phyloP scores from a whole-genome alignment of 2,329 filamentous ascomycete species.

The Tolypocladium tundrense region DNA sequence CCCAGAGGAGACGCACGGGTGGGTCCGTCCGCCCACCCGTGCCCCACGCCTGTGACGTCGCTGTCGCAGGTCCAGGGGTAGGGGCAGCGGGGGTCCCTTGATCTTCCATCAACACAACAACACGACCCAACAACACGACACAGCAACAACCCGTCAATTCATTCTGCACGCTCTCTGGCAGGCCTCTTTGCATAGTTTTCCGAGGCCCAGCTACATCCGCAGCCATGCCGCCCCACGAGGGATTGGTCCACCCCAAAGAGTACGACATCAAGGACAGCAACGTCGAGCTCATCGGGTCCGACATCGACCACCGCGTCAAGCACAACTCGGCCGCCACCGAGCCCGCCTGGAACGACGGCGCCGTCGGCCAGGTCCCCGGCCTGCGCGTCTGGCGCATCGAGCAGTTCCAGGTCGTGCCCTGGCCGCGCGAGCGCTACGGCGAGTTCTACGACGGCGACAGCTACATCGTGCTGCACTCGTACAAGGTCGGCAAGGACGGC shows the following conservation, averaged over 20 bases:
- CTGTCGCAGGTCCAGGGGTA: background rate
- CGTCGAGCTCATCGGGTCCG: slow-evolving; percentile 52
- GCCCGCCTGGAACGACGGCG: slow-evolving; percentile 55
- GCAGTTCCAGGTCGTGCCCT: slow-evolving; percentile 52
- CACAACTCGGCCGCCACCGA: slow-evolving; percentile 55
- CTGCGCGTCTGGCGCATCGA: slow-evolving; percentile 58
- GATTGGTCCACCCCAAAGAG: slow-evolving; percentile 51
- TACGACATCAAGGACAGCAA: slow-evolving; percentile 62
- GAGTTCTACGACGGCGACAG: slow-evolving; percentile 59
- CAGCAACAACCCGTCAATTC: background rate
- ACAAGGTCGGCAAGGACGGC: slow-evolving; percentile 36
- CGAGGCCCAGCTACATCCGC: no score
- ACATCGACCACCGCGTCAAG: slow-evolving; percentile 58
- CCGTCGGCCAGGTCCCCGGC: slow-evolving; percentile 41
- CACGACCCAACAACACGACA: background rate
- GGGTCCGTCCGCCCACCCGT: background rate
- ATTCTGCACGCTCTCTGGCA: no score
- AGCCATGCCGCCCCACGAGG: slow-evolving; percentile 50
- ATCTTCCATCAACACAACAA: background rate
- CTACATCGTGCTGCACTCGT: slow-evolving; percentile 54
- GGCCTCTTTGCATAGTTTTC: no score
- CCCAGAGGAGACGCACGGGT: background rate
- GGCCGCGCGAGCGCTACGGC: slow-evolving; percentile 46
- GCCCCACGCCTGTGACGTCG: background rate
- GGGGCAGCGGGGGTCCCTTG: background rate